A percentile compares a stretch with the other conserved stretches of the same genome.
These are phyloP conservation scores for Trichoderma arundinaceum DNA, from an alignment of 2,329 filamentous ascomycete species.

Conservation along the genomic window DNA sequence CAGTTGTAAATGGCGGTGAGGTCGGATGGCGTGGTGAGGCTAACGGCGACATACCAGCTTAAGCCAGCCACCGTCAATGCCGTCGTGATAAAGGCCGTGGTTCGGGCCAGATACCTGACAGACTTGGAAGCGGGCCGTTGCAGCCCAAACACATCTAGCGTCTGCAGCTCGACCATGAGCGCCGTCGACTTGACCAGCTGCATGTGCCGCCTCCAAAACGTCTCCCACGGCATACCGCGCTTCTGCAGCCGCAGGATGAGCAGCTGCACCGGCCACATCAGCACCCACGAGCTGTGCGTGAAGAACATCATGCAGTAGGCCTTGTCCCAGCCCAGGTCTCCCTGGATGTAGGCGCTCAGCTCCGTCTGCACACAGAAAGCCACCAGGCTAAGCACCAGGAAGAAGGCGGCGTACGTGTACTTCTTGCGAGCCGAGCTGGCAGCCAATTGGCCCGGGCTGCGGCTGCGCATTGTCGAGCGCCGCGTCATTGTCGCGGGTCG, in stretches of 20 bases:
- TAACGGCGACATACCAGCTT: constrained; percentile 95
- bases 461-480: constrained; percentile 75
- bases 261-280: constrained; percentile 88
- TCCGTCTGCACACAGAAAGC: constrained; percentile 95
- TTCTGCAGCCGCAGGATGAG: constrained; percentile 80
- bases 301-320: constrained; percentile 99
- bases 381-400: constrained; percentile 80
- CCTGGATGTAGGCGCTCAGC: constrained; percentile 92
- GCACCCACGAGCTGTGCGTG: constrained; percentile 90
- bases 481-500: constrained; percentile 43
- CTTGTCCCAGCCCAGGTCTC: constrained; percentile 92
- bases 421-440: constrained; percentile 68
- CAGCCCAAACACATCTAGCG: constrained; percentile 66
- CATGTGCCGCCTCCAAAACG: constrained; percentile 77
- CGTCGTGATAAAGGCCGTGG: constrained; percentile 80
- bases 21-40: constrained; percentile 89
- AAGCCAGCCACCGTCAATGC: constrained; percentile 88
- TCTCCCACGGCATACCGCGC: constrained; percentile 75
- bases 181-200: constrained; percentile 59
- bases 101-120: constrained; percentile 72
- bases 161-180: constrained; percentile 84
- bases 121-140: constrained; percentile 43
- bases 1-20: constrained; percentile 99
- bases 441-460: constrained; percentile 65
- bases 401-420: constrained; percentile 86